Conservation (phyloP, 2,329 filamentous ascomycete genomes). For the Alternaria angustiovoidea region DNA sequence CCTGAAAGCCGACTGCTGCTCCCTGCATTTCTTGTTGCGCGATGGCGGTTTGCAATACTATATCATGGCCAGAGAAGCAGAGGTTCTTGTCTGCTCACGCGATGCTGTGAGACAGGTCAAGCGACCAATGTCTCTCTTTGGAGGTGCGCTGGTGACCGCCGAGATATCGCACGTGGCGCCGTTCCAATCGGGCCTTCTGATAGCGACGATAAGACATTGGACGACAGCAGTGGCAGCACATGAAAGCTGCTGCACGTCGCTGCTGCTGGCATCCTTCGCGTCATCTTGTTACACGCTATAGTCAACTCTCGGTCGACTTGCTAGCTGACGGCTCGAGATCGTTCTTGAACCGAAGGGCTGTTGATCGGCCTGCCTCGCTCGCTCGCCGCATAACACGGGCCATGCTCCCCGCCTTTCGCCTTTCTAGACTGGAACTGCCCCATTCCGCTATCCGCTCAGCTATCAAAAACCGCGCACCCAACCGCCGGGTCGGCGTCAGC, state of each 20-base stretch:
- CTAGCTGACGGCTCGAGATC: constrained; percentile 4
- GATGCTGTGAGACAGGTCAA: constrained; percentile 22
- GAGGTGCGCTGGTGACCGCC: constrained; percentile 24
- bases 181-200: constrained; percentile 13
- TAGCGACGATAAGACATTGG: constrained; percentile 24
- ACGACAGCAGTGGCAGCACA: constrained; percentile 11
- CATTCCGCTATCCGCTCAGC: constrained; percentile 18
- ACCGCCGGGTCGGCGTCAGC: constrained; percentile 27
- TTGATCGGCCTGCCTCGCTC: constrained; percentile 8
- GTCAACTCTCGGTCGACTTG: background rate
- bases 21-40: background rate
- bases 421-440: constrained; percentile 23
- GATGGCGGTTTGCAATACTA: background rate
- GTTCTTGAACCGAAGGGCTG: constrained; percentile 6
- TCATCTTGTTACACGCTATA: constrained; percentile 9
- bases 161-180: constrained; percentile 26
- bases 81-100: constrained; percentile 19
- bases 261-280: constrained; percentile 9
- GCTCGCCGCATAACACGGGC: constrained; percentile 24
- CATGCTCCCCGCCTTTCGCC: constrained; percentile 25
- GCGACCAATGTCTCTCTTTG: constrained; percentile 21
- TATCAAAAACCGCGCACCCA: constrained; percentile 39
- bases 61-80: background rate
- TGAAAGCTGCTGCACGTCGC: background rate
- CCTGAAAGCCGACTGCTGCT: constrained; percentile 2